Percentiles rank a stretch among this genome's conserved stretches.
Conservation (phyloP, 495 filamentous ascomycete genomes). For the Clavariopsis aquatica region DNA sequence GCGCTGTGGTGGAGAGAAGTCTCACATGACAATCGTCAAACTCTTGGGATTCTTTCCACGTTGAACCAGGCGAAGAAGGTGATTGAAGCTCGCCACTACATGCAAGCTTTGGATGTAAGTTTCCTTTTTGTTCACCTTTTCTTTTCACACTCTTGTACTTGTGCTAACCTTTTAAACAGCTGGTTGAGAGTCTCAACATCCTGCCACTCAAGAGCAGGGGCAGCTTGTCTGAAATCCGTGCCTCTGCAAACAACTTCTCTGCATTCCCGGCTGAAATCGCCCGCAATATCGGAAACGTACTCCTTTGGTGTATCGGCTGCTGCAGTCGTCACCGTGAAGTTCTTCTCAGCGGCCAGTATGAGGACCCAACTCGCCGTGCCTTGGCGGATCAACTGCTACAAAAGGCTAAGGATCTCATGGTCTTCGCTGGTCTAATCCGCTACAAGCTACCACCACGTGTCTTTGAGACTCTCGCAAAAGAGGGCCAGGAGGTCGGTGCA, state of each 20-base stretch:
- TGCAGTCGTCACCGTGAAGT: conserved; percentile 73
- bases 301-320: conserved; percentile 89
- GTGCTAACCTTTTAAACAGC: conserved; percentile 50
- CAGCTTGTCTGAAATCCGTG: conserved; percentile 71
- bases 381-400: conserved; percentile 71
- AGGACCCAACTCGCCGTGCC: conserved; percentile 66
- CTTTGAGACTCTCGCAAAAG: conserved; percentile 78
- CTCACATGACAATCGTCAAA: conserved; percentile 63
- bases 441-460: conserved; percentile 77
- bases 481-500: conserved; percentile 67
- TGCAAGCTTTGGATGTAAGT: conserved; percentile 79
- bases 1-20: conserved; percentile 72
- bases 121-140: conserved; percentile 8
- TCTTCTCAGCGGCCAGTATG: conserved; percentile 65
- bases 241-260: conserved; percentile 68
- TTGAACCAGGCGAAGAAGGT: conserved; percentile 75
- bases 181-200: conserved; percentile 69
- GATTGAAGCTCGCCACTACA: conserved; percentile 71
- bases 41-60: conserved; percentile 69
- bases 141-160: background rate
- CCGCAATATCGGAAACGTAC: conserved; percentile 80
- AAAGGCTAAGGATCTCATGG: conserved; percentile 82
- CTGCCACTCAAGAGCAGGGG: conserved; percentile 74
- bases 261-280: conserved; percentile 75
- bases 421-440: conserved; percentile 91